Evolutionary conservation across 2,329 filamentous ascomycete genomes (phyloP), one percentile per base, ranked within the genome.

Genomic region (Sarocladiaceae sp.): DNA sequence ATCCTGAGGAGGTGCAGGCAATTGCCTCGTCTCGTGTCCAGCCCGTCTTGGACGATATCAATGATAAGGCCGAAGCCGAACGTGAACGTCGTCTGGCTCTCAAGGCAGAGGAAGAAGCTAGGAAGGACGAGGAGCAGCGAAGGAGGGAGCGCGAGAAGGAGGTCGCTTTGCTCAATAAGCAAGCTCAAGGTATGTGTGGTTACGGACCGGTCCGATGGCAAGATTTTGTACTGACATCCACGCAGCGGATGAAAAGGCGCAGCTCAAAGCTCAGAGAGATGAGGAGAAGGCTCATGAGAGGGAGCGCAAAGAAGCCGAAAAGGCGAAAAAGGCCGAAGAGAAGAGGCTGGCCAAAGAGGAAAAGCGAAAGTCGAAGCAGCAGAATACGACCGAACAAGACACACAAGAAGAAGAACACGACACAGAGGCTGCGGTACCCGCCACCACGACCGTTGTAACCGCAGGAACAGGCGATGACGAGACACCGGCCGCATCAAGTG

Each of bases 21-120:
- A 85, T 95, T 52, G 90, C 90, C 3, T 76, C 80, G 11, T 79
- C 76, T 35, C 80, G 83, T 52, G 76, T 96, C 13, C 86, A 91
- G 59, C 90, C 90, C 4, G 80, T 93, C 0, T 62, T 96, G 5
- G 83, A 95, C 52, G 86, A 94, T 51, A 93, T 96, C 49, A 82
- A 83, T 44, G 82, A 86, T 43, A 86, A 82, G 57, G 86, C 86
- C 0, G 84, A 89, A 56, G 73, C 73, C 49, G 82, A 88, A 58
- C 73, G 78, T 31, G 85, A 83, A 40, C 74, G 82, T 47, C 74
- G 85, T 48, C 70, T 80, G 48, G 80, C 88, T 47, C 72, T 80
- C 50, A 74, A 76, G 53, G 74, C 82, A 57, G 74, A 81, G 44
- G 72, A 80, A 41, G 73, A 76, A 40, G 70, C 70, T 37, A 69